Conservation (phyloP, 441 rosid genomes). For the Sinapis alba region DNA sequence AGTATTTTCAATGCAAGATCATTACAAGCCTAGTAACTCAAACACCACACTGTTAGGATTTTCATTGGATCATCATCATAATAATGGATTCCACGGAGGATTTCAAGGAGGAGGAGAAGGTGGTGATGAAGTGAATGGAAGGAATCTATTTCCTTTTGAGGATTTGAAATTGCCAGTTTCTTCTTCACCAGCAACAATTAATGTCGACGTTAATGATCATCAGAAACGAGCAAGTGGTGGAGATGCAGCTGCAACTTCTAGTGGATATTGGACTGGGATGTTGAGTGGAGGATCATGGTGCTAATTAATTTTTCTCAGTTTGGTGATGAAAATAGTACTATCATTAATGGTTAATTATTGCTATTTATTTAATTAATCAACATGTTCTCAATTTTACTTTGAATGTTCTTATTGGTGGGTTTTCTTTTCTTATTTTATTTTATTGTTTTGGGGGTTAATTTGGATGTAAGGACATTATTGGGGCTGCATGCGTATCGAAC, state of each 20-base stretch:
- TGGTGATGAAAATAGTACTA: constrained; percentile 22
- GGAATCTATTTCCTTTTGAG: constrained; percentile 85
- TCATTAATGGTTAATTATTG: constrained; percentile 34
- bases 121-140: constrained; percentile 49
- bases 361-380: constrained; percentile 38
- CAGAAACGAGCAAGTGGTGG: constrained; percentile 57
- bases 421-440: neutral
- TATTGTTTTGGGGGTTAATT: constrained; percentile 16
- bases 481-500: constrained; percentile 42
- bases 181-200: constrained; percentile 36
- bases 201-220: constrained; percentile 46
- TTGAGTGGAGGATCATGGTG: constrained; percentile 95
- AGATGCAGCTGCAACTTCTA: constrained; percentile 42
- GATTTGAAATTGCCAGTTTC: constrained; percentile 70
- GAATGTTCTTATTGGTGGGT: constrained; percentile 30
- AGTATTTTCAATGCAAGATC: constrained; percentile 68
- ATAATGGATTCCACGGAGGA: constrained; percentile 49
- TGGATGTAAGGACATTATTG: constrained; percentile 28
- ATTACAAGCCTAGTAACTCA: constrained; percentile 61
- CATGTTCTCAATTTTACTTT: constrained; percentile 9
- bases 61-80: constrained; percentile 65
- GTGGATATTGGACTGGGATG: constrained; percentile 94
- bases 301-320: constrained; percentile 36
- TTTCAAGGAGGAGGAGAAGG: constrained; percentile 54
- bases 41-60: constrained; percentile 55